Base-by-base conservation (phyloP, 441 rosid genomes). In the Raphanus hybrid region DNA sequence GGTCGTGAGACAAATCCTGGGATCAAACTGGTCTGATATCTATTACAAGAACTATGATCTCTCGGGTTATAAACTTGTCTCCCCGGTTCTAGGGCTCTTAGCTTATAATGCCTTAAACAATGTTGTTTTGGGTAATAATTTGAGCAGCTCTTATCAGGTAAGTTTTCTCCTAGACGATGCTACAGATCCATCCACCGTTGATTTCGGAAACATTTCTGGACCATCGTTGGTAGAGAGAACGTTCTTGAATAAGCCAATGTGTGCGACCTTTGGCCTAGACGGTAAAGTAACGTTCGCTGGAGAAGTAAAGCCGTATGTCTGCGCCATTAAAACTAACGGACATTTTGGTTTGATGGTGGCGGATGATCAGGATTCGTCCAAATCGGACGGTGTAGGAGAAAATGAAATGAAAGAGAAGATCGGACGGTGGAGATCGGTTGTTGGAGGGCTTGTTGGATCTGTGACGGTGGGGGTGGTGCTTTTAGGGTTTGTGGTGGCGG, bases 11-110 rank as follows among this genome's bases (percentile, higher is more conserved):
- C 97, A 94, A 83, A 84, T 82, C 77, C 80, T 92, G 60, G 97
- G 87, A 6, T 43, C 73, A 57, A 86, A 92, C 5, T 29, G 34
- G 96, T 94, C 98, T 9, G 85, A 92, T 45, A 80, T 91, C 6
- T 94, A 85, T 59, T 88, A 86, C 74, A 71, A 35, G 48, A 89
- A 86, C 69, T 94, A 89, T 78, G 90, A 92, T 79, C 79, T 94
- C 72, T 89, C 97, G 12, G 94, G 97, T 62, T 94, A 92, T 77
- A 86, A 71, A 70, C 92, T 94, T 0, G 85, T 88, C 8, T 91
- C 99, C 1, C 97, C 97, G 1, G 87, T 94, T 66, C 73, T 94
- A 75, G 97, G 93, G 77, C 90, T 94, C 59, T 64, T 86, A 61
- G 96, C 97, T 79, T 92, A 94, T 52, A 94, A 90, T 72, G 87